Conservation (phyloP, 441 rosid genomes). For the Erodium texanum region DNA sequence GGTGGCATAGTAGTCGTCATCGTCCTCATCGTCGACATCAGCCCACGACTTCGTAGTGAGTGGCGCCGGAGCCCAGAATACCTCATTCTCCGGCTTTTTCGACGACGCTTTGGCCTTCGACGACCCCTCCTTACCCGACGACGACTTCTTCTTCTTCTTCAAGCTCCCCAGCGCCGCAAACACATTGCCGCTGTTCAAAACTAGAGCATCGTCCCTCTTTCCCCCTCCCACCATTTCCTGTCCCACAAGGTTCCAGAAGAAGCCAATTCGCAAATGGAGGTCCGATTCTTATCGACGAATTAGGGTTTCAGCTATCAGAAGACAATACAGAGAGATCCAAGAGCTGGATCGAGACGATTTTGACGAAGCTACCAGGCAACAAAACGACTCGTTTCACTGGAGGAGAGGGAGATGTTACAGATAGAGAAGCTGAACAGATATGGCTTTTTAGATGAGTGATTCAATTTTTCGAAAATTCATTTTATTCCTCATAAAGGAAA, state of each 20-base stretch:
- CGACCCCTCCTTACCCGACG: neutral
- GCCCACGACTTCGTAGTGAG: conserved; percentile 14
- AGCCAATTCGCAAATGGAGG: neutral
- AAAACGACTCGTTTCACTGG: neutral
- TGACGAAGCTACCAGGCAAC: neutral
- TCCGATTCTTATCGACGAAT: neutral
- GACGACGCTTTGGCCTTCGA: neutral
- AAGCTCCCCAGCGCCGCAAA: conserved; percentile 18
- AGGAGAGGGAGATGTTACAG: neutral
- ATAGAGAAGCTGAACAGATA: neutral
- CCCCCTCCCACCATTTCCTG: conserved; percentile 1
- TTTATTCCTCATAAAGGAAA: neutral
- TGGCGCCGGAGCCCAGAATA: conserved; percentile 19
- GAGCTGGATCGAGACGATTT: neutral
- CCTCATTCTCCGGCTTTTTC: neutral
- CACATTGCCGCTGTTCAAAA: conserved; percentile 15
- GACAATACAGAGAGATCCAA: neutral
- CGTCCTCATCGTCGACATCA: conserved; percentile 4
- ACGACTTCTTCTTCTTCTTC: neutral
- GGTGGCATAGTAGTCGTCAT: conserved; percentile 3
- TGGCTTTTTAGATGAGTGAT: neutral
- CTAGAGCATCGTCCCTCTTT: neutral
- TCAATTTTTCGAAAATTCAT: too few species aligned
- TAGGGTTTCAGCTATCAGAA: neutral
- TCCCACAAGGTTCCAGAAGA: neutral